Conservation (phyloP, 495 filamentous ascomycete genomes). For the Penicillium parvum region DNA sequence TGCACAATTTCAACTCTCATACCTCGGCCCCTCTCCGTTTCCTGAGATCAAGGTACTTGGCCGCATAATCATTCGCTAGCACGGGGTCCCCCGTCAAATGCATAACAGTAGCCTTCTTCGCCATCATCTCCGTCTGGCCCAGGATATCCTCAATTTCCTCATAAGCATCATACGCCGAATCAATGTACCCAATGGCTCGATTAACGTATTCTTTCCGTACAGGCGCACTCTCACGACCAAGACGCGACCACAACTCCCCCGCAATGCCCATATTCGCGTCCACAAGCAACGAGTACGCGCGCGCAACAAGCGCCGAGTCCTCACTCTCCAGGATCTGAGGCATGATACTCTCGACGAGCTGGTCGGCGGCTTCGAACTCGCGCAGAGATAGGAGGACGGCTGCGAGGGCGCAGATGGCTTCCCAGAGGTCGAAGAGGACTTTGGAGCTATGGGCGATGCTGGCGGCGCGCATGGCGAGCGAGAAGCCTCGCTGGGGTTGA, state of each 20-base stretch:
- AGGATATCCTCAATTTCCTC: conserved; percentile 68
- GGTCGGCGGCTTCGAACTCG: conserved; percentile 68
- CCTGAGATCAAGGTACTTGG: conserved; percentile 61
- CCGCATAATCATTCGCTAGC: conserved; percentile 70
- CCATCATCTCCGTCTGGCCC: conserved; percentile 78
- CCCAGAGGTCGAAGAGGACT: conserved; percentile 71
- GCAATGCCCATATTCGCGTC: conserved; percentile 84
- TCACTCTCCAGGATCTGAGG: conserved; percentile 80
- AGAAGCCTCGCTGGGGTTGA: conserved; percentile 77
- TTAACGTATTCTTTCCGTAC: conserved; percentile 56
- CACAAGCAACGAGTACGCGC: conserved; percentile 69
- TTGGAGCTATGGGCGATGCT: conserved; percentile 68
- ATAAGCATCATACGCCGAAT: conserved; percentile 63
- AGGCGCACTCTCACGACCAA: conserved; percentile 20
- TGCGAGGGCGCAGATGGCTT: conserved; percentile 64
- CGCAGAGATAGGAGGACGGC: conserved; percentile 63
- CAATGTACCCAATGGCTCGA: conserved; percentile 62
- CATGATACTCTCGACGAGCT: conserved; percentile 67
- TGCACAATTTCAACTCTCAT: conserved; percentile 3
- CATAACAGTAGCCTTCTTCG: conserved; percentile 80
- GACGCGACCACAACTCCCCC: conserved; percentile 38
- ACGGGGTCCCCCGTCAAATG: conserved; percentile 66
- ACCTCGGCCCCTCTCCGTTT: conserved; percentile 24
- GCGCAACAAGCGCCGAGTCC: conserved; percentile 58
- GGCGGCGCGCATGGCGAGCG: conserved; percentile 74